Evolutionary conservation across 2,329 filamentous ascomycete species (phyloP), one percentile per base, ranked within the genome.

Genomic region (Ascochyta koolunga): DNA sequence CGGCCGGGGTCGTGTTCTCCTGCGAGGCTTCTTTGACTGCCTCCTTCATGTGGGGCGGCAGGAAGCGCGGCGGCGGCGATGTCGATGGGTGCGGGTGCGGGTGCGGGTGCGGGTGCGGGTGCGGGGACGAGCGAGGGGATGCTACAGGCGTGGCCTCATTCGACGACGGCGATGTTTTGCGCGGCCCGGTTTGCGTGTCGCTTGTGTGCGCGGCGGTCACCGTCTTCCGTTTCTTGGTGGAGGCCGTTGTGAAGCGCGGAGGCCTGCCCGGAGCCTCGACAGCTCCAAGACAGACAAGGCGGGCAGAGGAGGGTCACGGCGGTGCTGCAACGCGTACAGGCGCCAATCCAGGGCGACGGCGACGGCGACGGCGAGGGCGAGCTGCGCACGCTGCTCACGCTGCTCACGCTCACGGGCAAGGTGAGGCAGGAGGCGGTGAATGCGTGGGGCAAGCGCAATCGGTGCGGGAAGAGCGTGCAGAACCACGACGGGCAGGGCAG

Each of bases 11-110:
- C 38, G 37, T 59, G 29, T 67, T 43, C 50, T 73, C 70, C 22
- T 63, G 62, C 24, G 65, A 59, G 11, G 69, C 65, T 67, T 76
- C 73, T 27, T 70, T 64, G 48, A 82, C 76, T 68, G 83, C 81
- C 70, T 79, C 77, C 68, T 83, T 81, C 51, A 85, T 73, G 70
- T 85, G 83, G 48, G 82, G 79, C 56, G 83, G 83, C 50, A 85
- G 76, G 68, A 80, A 83, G 54, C 80, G 77, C 37, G 78, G 75
- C 49, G 76, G 74, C 18, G 66, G 74, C 55, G 69, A 64, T 43
- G 72, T 71, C 51, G 68, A 49, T 41, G 66, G 70, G 47, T 70
- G 72, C 58, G 74, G 72, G 62, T 73, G 75, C 54, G 73, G 72
- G 61, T 66, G 71, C 59, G 69, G 67, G 31, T n/a, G n/a, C n/a